Conservation (phyloP, 106 monocot species). For the Dioscorea alata region DNA sequence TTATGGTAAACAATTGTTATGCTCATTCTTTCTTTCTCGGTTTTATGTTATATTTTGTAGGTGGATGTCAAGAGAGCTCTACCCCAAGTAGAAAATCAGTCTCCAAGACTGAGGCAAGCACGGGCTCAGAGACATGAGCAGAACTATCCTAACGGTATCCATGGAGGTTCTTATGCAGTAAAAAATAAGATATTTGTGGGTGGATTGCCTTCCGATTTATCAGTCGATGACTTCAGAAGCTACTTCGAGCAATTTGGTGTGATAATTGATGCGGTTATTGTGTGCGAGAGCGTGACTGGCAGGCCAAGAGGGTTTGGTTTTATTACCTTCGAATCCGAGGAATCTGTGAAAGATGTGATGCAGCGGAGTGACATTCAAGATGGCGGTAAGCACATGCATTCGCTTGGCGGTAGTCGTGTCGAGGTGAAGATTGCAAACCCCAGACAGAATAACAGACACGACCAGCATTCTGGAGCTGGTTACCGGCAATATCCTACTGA, state of each 20-base stretch:
- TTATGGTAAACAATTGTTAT: neutral
- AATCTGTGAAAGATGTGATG: constrained; percentile 50
- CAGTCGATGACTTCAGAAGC: constrained; percentile 35
- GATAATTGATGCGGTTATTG: constrained; percentile 59
- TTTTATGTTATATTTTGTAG: constrained; percentile 11
- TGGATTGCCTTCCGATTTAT: constrained; percentile 47
- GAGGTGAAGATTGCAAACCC: constrained; percentile 86
- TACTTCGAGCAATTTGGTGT: constrained; percentile 68
- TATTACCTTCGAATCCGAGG: constrained; percentile 67
- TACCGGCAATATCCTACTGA: no score
- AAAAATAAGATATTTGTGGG: constrained; percentile 80
- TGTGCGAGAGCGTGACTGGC: constrained; percentile 48
- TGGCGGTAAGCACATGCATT: constrained; percentile 33
- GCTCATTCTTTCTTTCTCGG: neutral
- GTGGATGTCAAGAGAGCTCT: constrained; percentile 57
- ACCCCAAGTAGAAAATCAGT: constrained; percentile 23
- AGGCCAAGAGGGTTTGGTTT: constrained; percentile 85
- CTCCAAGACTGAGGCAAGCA: constrained; percentile 5
- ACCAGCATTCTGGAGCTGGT: no score
- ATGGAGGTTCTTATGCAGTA: constrained; percentile 7
- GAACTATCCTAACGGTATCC: constrained; percentile 7
- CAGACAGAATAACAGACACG: constrained; percentile 11
- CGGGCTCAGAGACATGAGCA: constrained; percentile 11
- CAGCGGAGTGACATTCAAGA: neutral
- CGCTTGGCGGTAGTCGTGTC: constrained; percentile 56